These are phyloP conservation scores for Pisolithus microcarpus DNA, from an alignment of 768 basidiomycete genomes.

Conservation along the genomic window DNA sequence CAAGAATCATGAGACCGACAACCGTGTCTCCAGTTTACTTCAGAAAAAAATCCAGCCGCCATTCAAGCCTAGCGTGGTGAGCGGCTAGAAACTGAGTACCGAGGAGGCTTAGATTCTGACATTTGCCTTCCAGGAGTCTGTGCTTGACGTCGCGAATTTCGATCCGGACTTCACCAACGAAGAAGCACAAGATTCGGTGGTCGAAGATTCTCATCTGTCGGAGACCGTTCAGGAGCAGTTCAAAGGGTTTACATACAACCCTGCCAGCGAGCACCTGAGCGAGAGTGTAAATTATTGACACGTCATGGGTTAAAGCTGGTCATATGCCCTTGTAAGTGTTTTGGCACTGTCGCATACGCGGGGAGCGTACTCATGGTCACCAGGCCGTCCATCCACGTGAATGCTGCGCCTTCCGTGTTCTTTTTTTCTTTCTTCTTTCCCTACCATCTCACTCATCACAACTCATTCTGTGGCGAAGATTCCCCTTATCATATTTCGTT, in stretches of 20 bases:
- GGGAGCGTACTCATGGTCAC: not conserved
- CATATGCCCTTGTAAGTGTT: not conserved
- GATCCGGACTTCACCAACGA: slow-evolving; percentile 97
- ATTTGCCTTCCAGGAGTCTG: slow-evolving; percentile 56
- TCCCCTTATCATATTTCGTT: not conserved
- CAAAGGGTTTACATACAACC: slow-evolving; percentile 84
- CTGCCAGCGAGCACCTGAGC: slow-evolving; percentile 75
- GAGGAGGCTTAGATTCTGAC: slow-evolving; percentile 1
- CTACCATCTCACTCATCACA: not conserved
- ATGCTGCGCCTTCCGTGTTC: not conserved
- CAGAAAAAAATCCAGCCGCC: slow-evolving; percentile 95
- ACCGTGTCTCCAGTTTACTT: slow-evolving; percentile 44
- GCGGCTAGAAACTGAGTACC: slow-evolving; percentile 20
- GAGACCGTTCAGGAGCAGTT: slow-evolving; percentile 98
- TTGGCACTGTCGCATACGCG: not conserved
- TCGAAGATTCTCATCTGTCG: slow-evolving; percentile 85
- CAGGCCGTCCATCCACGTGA: not conserved
- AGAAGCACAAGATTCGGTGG: slow-evolving; percentile 90
- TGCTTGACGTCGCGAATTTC: slow-evolving; percentile 93
- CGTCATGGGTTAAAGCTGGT: slow-evolving; percentile 23
- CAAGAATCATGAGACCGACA: slow-evolving; percentile 1
- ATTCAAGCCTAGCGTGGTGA: slow-evolving; percentile 93
- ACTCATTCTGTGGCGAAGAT: not conserved
- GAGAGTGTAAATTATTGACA: slow-evolving; percentile 67
- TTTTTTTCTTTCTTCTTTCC: not conserved